Base-by-base conservation (phyloP, 805 yeast species). In the Lachancea lanzarotensis region DNA sequence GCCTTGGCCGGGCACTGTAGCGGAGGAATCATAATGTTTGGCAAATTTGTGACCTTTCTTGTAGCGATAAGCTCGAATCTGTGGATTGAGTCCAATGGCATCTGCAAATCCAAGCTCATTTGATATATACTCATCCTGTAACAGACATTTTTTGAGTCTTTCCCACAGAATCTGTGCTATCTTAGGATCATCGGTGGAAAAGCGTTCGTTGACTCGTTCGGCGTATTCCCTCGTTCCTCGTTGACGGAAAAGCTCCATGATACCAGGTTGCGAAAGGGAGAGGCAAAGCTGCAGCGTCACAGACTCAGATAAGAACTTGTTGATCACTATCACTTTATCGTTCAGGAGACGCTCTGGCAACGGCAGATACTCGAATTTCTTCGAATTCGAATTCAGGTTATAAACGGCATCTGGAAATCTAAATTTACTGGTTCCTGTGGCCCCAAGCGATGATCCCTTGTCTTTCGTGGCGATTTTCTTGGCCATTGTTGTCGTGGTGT, bases 11-110 rank as follows among this genome's bases (percentile, higher is more conserved):
- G 60, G 56, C 10, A 62, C 67, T 2, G 49, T 46, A 3, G 76
- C 81, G 7, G 76, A 66, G 40, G 79, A 84, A 52, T 80, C 86
- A 52, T 78, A 78, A 53, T 80, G 85, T 48, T 72, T 67, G 3
- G 75, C 80, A 52, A 80, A 80, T 54, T 71, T 76, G 47, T 80
- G 84, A 0, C 83, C 83, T 48, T 68, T 66, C 2, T 56, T 52
- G 54, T 80, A 80, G 38, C 84, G 52, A 55, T 80, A 80, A 4
- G 79, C 59, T 32, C 86, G 55, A 12, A 80, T 55, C 44, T 78
- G 78, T 1, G 81, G 76, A 47, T 79, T 78, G 37, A 79, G 66
- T 0, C 81, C 79, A 22, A 57, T 57, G 0, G 79, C 78, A 10
- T 42, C 42, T 0, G 41, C 18, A 52, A 78, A 75, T 0, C 39